Conservation (phyloP, 2,329 filamentous ascomycete species). For the Sarocladiaceae sp. region DNA sequence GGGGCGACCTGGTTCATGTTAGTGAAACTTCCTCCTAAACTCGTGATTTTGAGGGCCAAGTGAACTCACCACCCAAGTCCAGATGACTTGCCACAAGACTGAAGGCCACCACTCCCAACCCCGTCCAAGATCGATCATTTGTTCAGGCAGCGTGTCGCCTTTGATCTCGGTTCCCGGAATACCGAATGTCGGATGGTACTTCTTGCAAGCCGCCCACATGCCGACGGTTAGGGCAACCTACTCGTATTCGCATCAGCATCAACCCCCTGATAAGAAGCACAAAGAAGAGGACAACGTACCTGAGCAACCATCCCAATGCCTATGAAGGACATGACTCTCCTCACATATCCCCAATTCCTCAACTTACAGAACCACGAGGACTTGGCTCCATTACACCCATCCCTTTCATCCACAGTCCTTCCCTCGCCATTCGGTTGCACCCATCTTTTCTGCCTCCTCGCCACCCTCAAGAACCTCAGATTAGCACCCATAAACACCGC, state of each 20-base stretch:
- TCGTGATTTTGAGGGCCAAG: no score
- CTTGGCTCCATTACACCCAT: conserved; percentile 22
- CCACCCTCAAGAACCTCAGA: conserved; percentile 46
- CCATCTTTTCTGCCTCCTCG: conserved; percentile 42
- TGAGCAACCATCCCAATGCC: conserved; percentile 43
- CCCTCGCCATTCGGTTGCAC: no score
- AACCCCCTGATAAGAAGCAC: neutral
- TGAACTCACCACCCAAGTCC: conserved; percentile 42
- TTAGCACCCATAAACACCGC: conserved; percentile 56
- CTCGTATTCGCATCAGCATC: conserved; percentile 31
- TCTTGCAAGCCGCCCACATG: conserved; percentile 52
- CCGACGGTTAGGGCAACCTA: conserved; percentile 39
- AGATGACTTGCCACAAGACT: conserved; percentile 50
- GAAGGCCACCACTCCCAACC: conserved; percentile 61
- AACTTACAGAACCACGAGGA: conserved; percentile 29
- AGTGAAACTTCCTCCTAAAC: no score
- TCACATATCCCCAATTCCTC: conserved; percentile 30
- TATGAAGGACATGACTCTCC: conserved; percentile 39
- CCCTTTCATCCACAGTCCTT: conserved; percentile 8
- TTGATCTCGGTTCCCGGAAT: conserved; percentile 31
- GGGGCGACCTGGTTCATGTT: conserved; percentile 43
- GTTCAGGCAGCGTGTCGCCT: conserved; percentile 30
- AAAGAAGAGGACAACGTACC: conserved; percentile 27
- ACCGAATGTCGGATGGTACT: conserved; percentile 52
- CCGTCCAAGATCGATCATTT: conserved; percentile 34